phyloP scores from a whole-genome alignment of 2,329 filamentous ascomycete species.

The Fusarium mangiferae region DNA sequence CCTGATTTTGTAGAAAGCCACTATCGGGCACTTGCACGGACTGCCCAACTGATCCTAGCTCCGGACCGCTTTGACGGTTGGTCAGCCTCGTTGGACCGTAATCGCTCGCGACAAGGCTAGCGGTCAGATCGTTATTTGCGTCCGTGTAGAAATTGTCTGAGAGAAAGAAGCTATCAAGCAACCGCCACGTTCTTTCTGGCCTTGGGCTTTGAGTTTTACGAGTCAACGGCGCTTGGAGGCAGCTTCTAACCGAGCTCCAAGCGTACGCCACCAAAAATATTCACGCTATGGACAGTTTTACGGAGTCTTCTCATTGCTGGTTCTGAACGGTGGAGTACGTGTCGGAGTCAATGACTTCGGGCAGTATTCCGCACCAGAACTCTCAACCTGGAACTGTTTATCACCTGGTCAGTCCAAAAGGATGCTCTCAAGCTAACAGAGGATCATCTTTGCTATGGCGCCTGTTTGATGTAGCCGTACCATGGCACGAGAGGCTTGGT shows the following conservation, averaged over 20 bases:
- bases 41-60: slow-evolving; percentile 26
- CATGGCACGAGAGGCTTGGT: slow-evolving; percentile 25
- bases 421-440: slow-evolving; percentile 1
- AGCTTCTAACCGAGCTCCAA: slow-evolving; percentile 16
- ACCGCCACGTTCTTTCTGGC: background rate
- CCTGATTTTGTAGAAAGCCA: slow-evolving; percentile 38
- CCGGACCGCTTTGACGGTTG: slow-evolving; percentile 14
- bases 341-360: background rate
- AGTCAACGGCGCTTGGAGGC: slow-evolving; percentile 11
- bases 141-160: background rate
- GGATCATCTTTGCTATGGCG: background rate
- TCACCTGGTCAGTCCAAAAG: background rate
- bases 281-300: slow-evolving; percentile 2
- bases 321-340: background rate
- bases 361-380: slow-evolving; percentile 6
- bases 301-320: background rate
- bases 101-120: slow-evolving; percentile 22
- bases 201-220: slow-evolving; percentile 2
- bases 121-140: background rate
- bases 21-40: slow-evolving; percentile 23
- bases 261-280: slow-evolving; percentile 24
- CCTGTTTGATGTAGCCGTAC: background rate
- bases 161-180: slow-evolving; percentile 9
- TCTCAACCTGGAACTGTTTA: background rate
- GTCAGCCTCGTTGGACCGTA: slow-evolving; percentile 22